These are phyloP conservation scores for Bimuria novae-zelandiae DNA, from an alignment of 2,329 filamentous ascomycete genomes.

Conservation along the genomic window DNA sequence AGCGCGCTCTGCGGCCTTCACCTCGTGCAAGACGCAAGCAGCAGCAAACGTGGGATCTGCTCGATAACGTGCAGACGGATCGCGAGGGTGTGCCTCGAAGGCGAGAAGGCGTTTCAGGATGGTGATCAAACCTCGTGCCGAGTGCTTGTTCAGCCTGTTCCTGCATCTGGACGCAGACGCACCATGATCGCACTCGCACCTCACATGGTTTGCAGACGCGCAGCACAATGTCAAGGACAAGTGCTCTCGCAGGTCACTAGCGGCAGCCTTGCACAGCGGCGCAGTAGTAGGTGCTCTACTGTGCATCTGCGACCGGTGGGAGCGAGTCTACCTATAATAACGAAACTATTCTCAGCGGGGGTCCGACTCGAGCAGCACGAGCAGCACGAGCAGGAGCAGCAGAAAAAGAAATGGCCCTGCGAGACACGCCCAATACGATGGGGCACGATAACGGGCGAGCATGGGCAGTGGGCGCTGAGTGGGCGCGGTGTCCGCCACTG, in stretches of 20 bases:
- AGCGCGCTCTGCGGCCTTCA: slow-evolving; percentile 7
- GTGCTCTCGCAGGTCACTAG: slow-evolving; percentile 4
- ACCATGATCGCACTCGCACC: slow-evolving; percentile 14
- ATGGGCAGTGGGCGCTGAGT: slow-evolving; percentile 8
- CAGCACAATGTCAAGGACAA: slow-evolving; percentile 23
- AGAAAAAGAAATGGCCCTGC: neutral
- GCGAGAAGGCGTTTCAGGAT: slow-evolving; percentile 40
- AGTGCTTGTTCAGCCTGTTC: slow-evolving; percentile 42
- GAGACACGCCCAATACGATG: neutral
- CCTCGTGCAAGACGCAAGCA: slow-evolving; percentile 1
- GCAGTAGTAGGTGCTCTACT: neutral
- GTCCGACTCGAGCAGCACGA: neutral
- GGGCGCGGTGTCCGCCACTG: no score
- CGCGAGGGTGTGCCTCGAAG: slow-evolving; percentile 7
- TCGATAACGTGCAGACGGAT: slow-evolving; percentile 15
- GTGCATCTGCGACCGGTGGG: neutral
- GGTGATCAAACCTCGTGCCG: slow-evolving; percentile 44
- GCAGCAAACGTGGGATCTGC: slow-evolving; percentile 11
- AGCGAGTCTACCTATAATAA: neutral
- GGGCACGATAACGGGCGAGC: slow-evolving; percentile 1
- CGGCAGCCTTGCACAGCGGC: neutral
- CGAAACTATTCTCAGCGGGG: neutral
- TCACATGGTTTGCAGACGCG: slow-evolving; percentile 28
- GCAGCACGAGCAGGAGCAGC: neutral
- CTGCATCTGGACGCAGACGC: slow-evolving; percentile 38